phyloP scores from a whole-genome alignment of 139 green algal species.

The Haematococcus lacustris region DNA sequence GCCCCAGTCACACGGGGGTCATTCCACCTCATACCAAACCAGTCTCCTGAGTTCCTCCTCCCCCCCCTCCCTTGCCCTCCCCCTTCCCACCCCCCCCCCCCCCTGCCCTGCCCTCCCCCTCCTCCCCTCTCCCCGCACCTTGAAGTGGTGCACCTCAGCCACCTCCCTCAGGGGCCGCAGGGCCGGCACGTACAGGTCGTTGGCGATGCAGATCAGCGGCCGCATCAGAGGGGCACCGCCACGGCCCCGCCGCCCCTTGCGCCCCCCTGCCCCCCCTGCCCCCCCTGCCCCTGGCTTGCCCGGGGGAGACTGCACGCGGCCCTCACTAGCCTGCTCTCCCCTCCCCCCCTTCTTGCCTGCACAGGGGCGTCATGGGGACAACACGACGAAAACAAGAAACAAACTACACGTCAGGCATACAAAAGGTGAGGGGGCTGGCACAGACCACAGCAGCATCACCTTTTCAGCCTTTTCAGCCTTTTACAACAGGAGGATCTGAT shows the following conservation, averaged over 20 bases:
- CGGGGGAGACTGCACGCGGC: too few relatives aligned
- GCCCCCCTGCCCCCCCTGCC: too few relatives aligned
- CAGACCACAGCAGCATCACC: neutral
- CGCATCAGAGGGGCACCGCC: too few relatives aligned
- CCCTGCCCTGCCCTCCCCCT: neutral
- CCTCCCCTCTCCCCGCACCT: slow-evolving; percentile 4
- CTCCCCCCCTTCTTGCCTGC: neutral
- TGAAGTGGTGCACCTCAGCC: slow-evolving; percentile 72
- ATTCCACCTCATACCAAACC: neutral
- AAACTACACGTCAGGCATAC: neutral
- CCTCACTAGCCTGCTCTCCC: neutral
- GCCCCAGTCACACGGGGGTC: neutral
- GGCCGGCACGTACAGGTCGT: slow-evolving; percentile 80
- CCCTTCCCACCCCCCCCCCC: neutral
- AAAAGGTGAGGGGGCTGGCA: neutral
- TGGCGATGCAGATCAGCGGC: too few relatives aligned
- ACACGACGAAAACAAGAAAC: neutral
- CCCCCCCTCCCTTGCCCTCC: too few relatives aligned
- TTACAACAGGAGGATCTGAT: too few relatives aligned
- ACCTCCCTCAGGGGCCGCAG: slow-evolving; percentile 79
- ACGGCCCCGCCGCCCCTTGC: too few relatives aligned
- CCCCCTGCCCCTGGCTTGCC: too few relatives aligned
- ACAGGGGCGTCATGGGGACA: neutral
- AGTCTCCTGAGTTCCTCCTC: too few relatives aligned
- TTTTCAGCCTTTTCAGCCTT: too few relatives aligned